phyloP scores from a whole-genome alignment of 257 asterid species.

The Nicotiana paniculata region DNA sequence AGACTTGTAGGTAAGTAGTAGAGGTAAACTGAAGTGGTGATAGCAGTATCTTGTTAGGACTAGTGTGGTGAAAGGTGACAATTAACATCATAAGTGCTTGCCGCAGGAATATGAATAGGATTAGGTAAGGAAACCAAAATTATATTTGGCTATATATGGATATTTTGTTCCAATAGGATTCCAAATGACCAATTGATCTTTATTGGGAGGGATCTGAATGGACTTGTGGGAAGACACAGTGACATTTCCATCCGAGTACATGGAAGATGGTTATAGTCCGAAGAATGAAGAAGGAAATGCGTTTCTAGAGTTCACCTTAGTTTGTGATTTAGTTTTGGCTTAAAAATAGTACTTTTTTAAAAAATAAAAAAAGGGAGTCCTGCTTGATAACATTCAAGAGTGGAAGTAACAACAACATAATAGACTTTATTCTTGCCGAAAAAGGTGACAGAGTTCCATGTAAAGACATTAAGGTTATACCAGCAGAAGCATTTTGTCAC shows the following conservation, averaged over 20 bases:
- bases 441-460: background rate
- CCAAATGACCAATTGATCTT: background rate
- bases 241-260: background rate
- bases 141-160: background rate
- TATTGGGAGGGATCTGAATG: background rate
- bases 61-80: background rate
- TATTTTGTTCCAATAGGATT: background rate
- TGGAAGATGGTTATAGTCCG: background rate
- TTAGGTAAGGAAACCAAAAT: background rate
- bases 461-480: background rate
- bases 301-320: background rate
- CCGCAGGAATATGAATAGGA: background rate
- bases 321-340: background rate
- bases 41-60: background rate
- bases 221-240: background rate
- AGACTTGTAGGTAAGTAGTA: background rate
- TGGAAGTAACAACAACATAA: background rate
- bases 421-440: background rate
- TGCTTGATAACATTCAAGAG: background rate
- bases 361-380: background rate
- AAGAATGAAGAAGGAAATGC: background rate
- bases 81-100: background rate
- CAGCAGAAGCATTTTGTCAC: background rate
- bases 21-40: background rate
- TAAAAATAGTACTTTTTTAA: background rate